These are phyloP conservation scores for Scheffersomyces stambukii DNA, from an alignment of 1,139 yeast species.

Conservation along the genomic window DNA sequence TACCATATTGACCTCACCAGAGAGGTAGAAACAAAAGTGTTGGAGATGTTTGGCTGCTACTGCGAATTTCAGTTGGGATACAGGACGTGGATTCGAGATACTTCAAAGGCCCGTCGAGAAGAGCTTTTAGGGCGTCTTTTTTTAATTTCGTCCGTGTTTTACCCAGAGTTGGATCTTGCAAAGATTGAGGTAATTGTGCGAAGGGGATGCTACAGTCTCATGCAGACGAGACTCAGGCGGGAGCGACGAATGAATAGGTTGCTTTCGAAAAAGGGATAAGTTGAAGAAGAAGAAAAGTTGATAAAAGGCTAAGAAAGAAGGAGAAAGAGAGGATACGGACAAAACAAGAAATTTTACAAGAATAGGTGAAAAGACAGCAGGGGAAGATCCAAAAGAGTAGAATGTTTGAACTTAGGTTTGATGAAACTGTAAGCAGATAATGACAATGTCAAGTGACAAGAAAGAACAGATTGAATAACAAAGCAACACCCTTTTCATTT, in stretches of 20 bases:
- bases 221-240: slow-evolving; percentile 75
- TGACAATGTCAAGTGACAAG: no score
- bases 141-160: slow-evolving; percentile 41
- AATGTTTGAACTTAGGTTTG: not conserved
- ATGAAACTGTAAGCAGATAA: no score
- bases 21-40: slow-evolving; percentile 50
- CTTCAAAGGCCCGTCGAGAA: slow-evolving; percentile 49
- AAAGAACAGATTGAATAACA: no score
- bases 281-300: not conserved
- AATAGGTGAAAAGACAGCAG: not conserved
- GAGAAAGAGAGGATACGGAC: no score
- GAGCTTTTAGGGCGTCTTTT: slow-evolving; percentile 47
- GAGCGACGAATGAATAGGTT: slow-evolving; percentile 50
- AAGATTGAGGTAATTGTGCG: slow-evolving; percentile 67
- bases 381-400: not conserved
- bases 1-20: slow-evolving; percentile 22
- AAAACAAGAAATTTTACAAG: no score
- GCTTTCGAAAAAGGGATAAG: not conserved
- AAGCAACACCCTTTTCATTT: no score
- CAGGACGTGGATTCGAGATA: slow-evolving; percentile 79
- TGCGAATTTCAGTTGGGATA: slow-evolving; percentile 69
- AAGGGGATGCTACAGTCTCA: slow-evolving; percentile 72
- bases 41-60: slow-evolving; percentile 52
- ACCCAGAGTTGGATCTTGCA: slow-evolving; percentile 45
- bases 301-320: no score